Evolutionary conservation across 495 filamentous ascomycete species (phyloP).

Genomic region (Aspergillus diversus): DNA sequence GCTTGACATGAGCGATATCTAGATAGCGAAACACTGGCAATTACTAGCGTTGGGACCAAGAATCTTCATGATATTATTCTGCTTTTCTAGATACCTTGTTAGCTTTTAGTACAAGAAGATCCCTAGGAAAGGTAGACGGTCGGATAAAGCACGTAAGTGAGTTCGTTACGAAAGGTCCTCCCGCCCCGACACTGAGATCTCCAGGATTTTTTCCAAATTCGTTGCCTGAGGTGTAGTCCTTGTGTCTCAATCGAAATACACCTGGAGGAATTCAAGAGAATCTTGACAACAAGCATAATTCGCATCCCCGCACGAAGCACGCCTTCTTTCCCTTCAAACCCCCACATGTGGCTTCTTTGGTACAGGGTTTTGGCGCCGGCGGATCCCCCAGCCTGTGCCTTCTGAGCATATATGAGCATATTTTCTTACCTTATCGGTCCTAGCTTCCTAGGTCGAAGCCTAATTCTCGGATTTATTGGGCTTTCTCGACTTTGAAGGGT

Average conservation of each 20-base stretch:
- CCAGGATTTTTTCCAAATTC: too few species aligned
- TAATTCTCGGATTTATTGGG: neutral
- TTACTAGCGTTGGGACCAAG: neutral
- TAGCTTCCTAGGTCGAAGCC: conserved; percentile 13
- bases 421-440: conserved; percentile 28
- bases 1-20: neutral
- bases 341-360: conserved; percentile 5
- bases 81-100: neutral
- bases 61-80: neutral
- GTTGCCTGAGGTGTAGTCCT: too few species aligned
- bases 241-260: too few species aligned
- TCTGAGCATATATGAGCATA: conserved; percentile 38
- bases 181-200: too few species aligned
- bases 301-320: too few species aligned
- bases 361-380: neutral
- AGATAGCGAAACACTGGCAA: neutral
- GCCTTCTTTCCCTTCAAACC: neutral
- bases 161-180: too few species aligned
- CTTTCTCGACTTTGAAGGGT: neutral
- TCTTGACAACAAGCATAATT: too few species aligned
- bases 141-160: too few species aligned
- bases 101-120: too few species aligned
- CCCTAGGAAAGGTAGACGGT: too few species aligned
- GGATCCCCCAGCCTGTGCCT: conserved; percentile 6
- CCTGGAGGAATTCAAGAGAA: too few species aligned